Percentiles rank a stretch among this genome's conserved stretches.
Evolutionary conservation across 2,329 filamentous ascomycete genomes (phyloP).

Genomic region (Stromatinia cepivora): DNA sequence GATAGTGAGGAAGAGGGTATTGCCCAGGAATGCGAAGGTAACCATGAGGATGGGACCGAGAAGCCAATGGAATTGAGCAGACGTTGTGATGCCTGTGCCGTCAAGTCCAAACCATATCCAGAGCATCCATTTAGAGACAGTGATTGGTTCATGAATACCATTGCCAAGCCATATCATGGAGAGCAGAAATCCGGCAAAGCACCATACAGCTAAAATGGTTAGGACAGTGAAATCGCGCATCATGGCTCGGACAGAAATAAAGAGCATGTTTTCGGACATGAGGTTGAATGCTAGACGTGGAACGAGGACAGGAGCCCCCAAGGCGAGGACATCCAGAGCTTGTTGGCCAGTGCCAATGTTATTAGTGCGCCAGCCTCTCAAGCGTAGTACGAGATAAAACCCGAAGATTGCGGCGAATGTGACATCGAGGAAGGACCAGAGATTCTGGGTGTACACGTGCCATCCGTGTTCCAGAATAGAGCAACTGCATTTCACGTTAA

Average conservation of each 20-base stretch:
- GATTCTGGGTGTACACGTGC: constrained; percentile 82
- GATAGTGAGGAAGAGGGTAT: constrained; percentile 86
- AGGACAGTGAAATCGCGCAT: constrained; percentile 82
- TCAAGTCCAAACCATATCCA: constrained; percentile 92
- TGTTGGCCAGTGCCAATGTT: constrained; percentile 57
- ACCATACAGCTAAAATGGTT: constrained; percentile 75
- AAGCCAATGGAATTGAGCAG: constrained; percentile 73
- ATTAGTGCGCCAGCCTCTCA: constrained; percentile 59
- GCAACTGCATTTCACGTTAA: constrained; percentile 37
- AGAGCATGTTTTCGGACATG: constrained; percentile 80
- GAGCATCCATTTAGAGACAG: constrained; percentile 86
- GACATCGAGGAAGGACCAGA: constrained; percentile 86
- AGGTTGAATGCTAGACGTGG: constrained; percentile 80
- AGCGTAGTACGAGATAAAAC: constrained; percentile 65
- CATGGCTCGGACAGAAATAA: constrained; percentile 79
- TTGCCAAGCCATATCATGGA: constrained; percentile 77
- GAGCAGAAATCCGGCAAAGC: constrained; percentile 78
- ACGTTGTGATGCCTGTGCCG: constrained; percentile 53
- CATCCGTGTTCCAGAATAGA: constrained; percentile 75
- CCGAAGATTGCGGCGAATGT: constrained; percentile 72
- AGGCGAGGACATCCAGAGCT: constrained; percentile 75
- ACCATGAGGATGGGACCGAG: constrained; percentile 79
- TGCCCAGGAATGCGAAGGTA: constrained; percentile 80
- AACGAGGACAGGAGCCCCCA: constrained; percentile 75
- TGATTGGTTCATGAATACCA: constrained; percentile 61